Evolutionary conservation across 108 stramenopile genomes (phyloP), one percentile per base, ranked within the genome.

Genomic region (Discostella stelligeroides): DNA sequence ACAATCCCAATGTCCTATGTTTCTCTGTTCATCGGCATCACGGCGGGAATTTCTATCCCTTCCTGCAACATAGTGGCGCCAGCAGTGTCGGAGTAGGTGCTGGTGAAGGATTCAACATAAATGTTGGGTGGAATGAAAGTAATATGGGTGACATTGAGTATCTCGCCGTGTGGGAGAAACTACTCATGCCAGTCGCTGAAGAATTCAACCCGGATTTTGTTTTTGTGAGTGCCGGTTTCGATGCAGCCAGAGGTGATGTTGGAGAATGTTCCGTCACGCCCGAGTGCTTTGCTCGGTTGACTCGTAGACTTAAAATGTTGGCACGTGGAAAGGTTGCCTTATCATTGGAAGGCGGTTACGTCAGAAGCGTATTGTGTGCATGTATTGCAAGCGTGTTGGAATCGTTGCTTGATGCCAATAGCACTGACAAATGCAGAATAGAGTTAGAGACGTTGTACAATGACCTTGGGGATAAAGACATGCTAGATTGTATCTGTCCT

Each of bases 221-320:
- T 8, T 39, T 96, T 20, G 85, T 96, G 9, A 82, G 79, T 62
- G 91, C 95, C 46, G 95, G 95, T 12, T 96, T 96, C 68, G 95
- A 96, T 80, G 90, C 88, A 11, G 86, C 88, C 13, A 20, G 28
- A 21, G 92, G 86, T 21, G 93, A 94, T 63, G 73, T 89, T 69
- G 88, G 88, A 20, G 86, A 88, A 47, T 89, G 89, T 68, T 23
- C 63, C 34, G 66, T 92, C 0, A 72, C 86, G 12, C 83, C 85
- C 9, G 66, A 80, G 39, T 78, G 83, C 57, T 88, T 71, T 77
- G 89, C 80, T n/a, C 48, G 73, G 17, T 68, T 90, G 58, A 88
- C 84, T n/a, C 56, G 81, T 4, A 41, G 63, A 40, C 75, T 80
- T 30, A 86, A 73, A 72, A 70, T 68, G 10, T 38, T 86, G 49